phyloP scores from a whole-genome alignment of 2,329 filamentous ascomycete species.

The Colletotrichum lupini region DNA sequence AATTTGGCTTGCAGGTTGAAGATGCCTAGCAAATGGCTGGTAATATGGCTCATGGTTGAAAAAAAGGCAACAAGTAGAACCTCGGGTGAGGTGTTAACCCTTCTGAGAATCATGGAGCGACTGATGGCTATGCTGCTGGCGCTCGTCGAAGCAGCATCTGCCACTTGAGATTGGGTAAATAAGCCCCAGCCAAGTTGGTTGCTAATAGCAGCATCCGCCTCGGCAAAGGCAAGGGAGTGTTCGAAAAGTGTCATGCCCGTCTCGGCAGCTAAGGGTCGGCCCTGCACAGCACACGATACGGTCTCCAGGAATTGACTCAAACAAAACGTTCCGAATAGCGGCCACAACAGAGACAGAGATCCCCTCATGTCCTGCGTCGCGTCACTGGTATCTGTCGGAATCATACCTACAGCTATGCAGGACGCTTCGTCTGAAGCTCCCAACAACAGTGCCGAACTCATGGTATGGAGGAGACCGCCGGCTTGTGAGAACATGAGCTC shows the following conservation, averaged over 20 bases:
- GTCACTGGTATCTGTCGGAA: slow-evolving; percentile 63
- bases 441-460: slow-evolving; percentile 79
- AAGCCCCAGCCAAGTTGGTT: slow-evolving; percentile 80
- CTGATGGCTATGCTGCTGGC: slow-evolving; percentile 59
- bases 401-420: slow-evolving; percentile 81
- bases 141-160: slow-evolving; percentile 38
- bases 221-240: slow-evolving; percentile 93
- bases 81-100: slow-evolving; percentile 90
- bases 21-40: slow-evolving; percentile 84
- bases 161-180: slow-evolving; percentile 62
- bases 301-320: slow-evolving; percentile 91
- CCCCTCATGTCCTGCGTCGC: slow-evolving; percentile 70
- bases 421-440: slow-evolving; percentile 80
- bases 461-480: slow-evolving; percentile 75
- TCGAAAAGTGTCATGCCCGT: slow-evolving; percentile 98
- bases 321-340: slow-evolving; percentile 76
- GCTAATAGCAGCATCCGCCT: slow-evolving; percentile 89
- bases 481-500: slow-evolving; percentile 77
- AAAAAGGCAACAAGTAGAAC: slow-evolving; percentile 87
- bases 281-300: slow-evolving; percentile 87
- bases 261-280: slow-evolving; percentile 81
- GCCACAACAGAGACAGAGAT: slow-evolving; percentile 82
- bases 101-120: slow-evolving; percentile 76
- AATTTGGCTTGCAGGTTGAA: slow-evolving; percentile 82
- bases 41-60: slow-evolving; percentile 89